A percentile compares a stretch with the other conserved stretches of the same genome.
Evolutionary conservation across 164 flowering plant species (phyloP).

Genomic region (Dillenia suffruticosa): DNA sequence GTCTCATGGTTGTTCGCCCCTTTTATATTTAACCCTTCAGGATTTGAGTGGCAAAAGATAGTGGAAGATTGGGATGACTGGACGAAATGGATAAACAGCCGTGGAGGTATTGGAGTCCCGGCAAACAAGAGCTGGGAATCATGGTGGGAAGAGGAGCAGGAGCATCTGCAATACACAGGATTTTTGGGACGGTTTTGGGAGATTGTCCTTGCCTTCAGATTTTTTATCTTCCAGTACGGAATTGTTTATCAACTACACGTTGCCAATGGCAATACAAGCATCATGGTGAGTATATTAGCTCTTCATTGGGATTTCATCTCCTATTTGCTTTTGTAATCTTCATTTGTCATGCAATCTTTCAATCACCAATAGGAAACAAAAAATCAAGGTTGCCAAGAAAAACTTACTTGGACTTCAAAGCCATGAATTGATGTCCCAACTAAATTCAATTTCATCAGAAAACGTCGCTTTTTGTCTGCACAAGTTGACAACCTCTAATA

Average conservation of each 20-base stretch:
- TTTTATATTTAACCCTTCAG: constrained; percentile 93
- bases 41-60: constrained; percentile 98
- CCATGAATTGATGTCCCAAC: too few relatives aligned
- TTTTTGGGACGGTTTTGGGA: constrained; percentile 68
- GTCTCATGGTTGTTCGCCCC: constrained; percentile 87
- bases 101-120: constrained; percentile 93
- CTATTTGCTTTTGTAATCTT: neutral
- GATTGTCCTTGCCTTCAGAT: constrained; percentile 69
- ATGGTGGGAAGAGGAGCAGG: constrained; percentile 99
- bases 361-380: too few relatives aligned
- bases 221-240: constrained; percentile 91
- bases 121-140: constrained; percentile 97
- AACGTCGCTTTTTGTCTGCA: too few relatives aligned
- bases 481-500: too few relatives aligned
- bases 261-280: constrained; percentile 53
- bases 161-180: constrained; percentile 75
- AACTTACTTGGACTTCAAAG: too few relatives aligned
- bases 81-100: constrained; percentile 85
- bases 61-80: constrained; percentile 98
- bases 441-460: too few relatives aligned
- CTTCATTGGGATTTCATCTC: neutral
- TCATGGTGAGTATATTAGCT: constrained; percentile 47
- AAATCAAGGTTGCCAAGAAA: too few relatives aligned
- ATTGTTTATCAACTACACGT: constrained; percentile 78
- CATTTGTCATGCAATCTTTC: neutral